phyloP scores from a whole-genome alignment of 1,284 basidiomycete genomes.

The Leccinum pachyderme region DNA sequence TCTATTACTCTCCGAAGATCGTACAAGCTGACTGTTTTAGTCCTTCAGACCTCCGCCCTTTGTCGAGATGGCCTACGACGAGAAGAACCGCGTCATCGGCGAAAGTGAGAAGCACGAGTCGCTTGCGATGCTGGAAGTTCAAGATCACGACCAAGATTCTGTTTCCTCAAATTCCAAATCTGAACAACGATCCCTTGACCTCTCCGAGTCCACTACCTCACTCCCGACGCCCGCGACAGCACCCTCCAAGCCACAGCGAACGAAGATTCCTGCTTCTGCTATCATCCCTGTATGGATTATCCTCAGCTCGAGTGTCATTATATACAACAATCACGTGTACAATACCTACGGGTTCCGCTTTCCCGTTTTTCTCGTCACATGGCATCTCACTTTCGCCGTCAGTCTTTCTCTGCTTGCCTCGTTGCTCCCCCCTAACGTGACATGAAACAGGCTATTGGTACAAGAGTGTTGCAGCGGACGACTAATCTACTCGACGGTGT shows the following conservation, averaged over 20 bases:
- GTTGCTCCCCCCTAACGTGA: not conserved
- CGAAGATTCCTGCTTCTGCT: constrained; percentile 51
- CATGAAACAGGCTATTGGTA: constrained; percentile 71
- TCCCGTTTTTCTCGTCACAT: constrained; percentile 88
- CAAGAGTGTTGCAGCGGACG: constrained; percentile 84
- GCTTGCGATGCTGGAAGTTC: constrained; percentile 14
- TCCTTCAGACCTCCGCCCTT: constrained; percentile 2
- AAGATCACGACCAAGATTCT: constrained; percentile 18
- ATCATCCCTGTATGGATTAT: constrained; percentile 91
- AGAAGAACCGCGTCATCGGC: constrained; percentile 14
- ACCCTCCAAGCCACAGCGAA: constrained; percentile 20
- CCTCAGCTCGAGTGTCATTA: constrained; percentile 88
- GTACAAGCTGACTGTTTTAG: not conserved
- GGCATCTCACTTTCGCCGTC: constrained; percentile 82
- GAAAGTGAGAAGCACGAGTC: constrained; percentile 21
- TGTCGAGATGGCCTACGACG: constrained; percentile 21
- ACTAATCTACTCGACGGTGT: constrained; percentile 88
- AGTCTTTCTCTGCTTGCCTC: constrained; percentile 29
- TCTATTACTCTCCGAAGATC: not conserved
- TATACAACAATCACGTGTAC: constrained; percentile 96
- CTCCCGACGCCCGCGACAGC: constrained; percentile 29
- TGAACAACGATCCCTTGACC: constrained; percentile 2
- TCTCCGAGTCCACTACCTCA: constrained; percentile 5
- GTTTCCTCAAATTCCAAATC: constrained; percentile 1
- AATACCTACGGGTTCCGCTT: constrained; percentile 79